phyloP scores from a whole-genome alignment of 352 stramenopile genomes.

The Pythium brachiatum region DNA sequence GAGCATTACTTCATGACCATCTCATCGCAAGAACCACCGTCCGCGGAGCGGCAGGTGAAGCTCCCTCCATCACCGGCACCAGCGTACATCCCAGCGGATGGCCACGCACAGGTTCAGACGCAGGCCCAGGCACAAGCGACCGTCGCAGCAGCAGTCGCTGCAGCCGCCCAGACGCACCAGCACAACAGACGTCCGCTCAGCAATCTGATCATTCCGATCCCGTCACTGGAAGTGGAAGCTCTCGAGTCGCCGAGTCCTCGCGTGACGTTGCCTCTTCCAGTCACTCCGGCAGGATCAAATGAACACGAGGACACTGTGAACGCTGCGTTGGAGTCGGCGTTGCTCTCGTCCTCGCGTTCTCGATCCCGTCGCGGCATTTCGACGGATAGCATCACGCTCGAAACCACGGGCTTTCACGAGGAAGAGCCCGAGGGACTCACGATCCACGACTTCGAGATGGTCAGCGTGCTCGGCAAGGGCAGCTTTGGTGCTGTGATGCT shows the following conservation, averaged over 20 bases:
- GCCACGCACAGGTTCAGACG: background rate
- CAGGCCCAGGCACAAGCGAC: conserved; percentile 11
- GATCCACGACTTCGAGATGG: conserved; percentile 91
- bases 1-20: conserved; percentile 90
- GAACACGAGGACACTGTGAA: conserved; percentile 17
- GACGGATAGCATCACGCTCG: conserved; percentile 23
- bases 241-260: conserved; percentile 19
- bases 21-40: conserved; percentile 36
- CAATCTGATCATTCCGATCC: conserved; percentile 70
- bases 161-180: conserved; percentile 35
- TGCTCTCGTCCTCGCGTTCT: conserved; percentile 20
- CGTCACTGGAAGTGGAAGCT: conserved; percentile 32
- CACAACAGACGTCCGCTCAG: conserved; percentile 50
- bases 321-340: conserved; percentile 19
- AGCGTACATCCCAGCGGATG: background rate
- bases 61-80: conserved; percentile 8
- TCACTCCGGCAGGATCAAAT: background rate
- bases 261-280: background rate
- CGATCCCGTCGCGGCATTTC: conserved; percentile 17
- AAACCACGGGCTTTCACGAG: conserved; percentile 17
- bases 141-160: conserved; percentile 18
- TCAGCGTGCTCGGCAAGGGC: conserved; percentile 83
- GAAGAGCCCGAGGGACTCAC: conserved; percentile 60
- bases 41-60: background rate
- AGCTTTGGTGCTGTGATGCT: conserved; percentile 89